Percentiles rank a stretch among this genome's conserved stretches.
Conservation (phyloP, 2,329 filamentous ascomycete genomes). For the Alternaria incomplexa region DNA sequence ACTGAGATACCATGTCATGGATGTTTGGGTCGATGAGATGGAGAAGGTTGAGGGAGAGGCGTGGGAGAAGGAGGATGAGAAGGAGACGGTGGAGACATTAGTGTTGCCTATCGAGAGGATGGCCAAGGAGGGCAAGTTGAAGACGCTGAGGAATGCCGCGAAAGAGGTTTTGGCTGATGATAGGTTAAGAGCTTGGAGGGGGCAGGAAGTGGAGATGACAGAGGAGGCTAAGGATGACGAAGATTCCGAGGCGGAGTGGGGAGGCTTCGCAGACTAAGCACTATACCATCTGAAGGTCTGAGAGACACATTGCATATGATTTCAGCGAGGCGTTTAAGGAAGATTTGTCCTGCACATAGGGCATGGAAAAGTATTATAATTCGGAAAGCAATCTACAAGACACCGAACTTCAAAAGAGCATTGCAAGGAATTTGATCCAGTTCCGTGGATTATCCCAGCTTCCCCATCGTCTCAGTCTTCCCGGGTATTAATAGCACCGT, state of each 20-base stretch:
- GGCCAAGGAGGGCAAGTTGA: slow-evolving; percentile 66
- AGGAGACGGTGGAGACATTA: slow-evolving; percentile 55
- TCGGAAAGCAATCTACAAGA: background rate
- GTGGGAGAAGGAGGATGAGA: slow-evolving; percentile 43
- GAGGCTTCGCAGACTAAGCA: slow-evolving; percentile 69
- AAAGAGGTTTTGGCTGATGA: slow-evolving; percentile 76
- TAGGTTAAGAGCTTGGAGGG: slow-evolving; percentile 69
- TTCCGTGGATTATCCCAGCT: background rate
- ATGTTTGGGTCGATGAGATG: slow-evolving; percentile 91
- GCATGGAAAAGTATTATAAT: slow-evolving; percentile 5
- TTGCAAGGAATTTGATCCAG: background rate
- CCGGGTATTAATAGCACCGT: slow-evolving; percentile 6
- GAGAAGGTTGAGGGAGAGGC: slow-evolving; percentile 67
- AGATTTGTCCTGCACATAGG: background rate
- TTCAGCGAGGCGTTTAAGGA: slow-evolving; percentile 22
- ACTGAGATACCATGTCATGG: slow-evolving; percentile 82
- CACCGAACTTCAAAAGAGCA: background rate
- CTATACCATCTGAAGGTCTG: background rate
- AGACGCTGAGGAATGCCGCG: slow-evolving; percentile 73
- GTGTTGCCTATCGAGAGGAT: slow-evolving; percentile 64
- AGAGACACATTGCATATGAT: slow-evolving; percentile 12
- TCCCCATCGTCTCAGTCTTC: background rate
- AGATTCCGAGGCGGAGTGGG: slow-evolving; percentile 64
- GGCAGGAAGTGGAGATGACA: slow-evolving; percentile 47
- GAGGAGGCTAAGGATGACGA: slow-evolving; percentile 54